Evolutionary conservation across 108 stramenopile species (phyloP), one percentile per base, ranked within the genome.

Genomic region (Cyclotella cryptica): DNA sequence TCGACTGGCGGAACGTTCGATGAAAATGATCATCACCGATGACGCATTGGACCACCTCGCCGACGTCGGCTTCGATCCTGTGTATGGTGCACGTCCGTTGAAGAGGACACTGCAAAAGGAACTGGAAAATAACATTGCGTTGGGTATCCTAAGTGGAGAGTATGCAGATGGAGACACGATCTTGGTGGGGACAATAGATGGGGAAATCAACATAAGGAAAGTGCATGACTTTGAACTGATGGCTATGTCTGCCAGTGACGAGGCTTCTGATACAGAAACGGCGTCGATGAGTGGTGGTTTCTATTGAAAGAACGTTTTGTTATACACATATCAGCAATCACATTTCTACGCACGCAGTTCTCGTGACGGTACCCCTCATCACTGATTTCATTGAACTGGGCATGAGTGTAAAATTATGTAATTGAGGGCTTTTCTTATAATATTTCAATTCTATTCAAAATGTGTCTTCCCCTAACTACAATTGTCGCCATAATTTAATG

Each of bases 61-160:
- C 2, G 93, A 95, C 10, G 84, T 93, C 30, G 98, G 98, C 12
- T 98, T 92, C 58, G 98, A 99, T 72, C 95, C 98, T 26, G 85
- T 90, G 14, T 99, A 97, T 80, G 98, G 98, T 51, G 98, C 98
- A 42, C 91, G 98, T 45, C 98, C 98, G 35, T 79, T 99, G 73
- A 99, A 98, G 83, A 87, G 98, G 39, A 84, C 96, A 6, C 94
- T 99, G 65, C 98, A 98, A 75, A 91, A 96, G 59, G 93, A 97
- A 77, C 84, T 99, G 44, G 98, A 99, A 74, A 99, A 95, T 21
- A 85, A 87, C 8, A 82, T 98, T 29, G 97, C 98, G 21, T 85
- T 93, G 70, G 92, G 91, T 45, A 94, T 96, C 66, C 80, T 96
- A 35, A 47, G 69, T 24, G 92, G 92, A 24, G 88, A 89, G n/a